A percentile compares a stretch with the other conserved stretches of the same genome.
phyloP scores from a whole-genome alignment of 331 rosid genomes.

The Phaseolus coccineus region DNA sequence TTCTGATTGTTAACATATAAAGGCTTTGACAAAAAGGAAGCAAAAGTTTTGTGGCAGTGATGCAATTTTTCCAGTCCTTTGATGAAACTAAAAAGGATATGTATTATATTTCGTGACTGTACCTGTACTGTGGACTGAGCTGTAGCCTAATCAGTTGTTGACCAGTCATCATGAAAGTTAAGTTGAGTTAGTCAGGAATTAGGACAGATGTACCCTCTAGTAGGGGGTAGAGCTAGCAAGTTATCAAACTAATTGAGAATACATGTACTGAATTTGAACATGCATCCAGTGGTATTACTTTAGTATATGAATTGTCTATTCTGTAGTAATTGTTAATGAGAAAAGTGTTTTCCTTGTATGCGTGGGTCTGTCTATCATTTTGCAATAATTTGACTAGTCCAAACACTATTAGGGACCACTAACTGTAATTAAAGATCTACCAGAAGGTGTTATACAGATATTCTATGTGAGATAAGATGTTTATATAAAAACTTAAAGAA shows the following conservation, averaged over 20 bases:
- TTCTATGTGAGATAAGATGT: no score
- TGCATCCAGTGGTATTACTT: no score
- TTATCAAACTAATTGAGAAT: background rate
- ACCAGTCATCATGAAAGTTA: background rate
- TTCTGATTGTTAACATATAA: conserved; percentile 10
- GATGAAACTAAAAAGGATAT: background rate
- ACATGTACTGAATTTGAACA: background rate
- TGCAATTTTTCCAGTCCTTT: conserved; percentile 16
- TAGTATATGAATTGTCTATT: no score
- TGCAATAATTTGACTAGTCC: no score
- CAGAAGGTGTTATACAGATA: no score
- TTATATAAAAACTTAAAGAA: no score
- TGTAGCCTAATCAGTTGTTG: background rate
- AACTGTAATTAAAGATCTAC: no score
- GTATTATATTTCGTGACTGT: background rate
- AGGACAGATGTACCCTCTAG: background rate
- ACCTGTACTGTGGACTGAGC: background rate
- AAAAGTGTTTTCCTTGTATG: no score
- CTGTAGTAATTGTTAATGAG: no score
- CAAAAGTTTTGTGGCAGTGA: conserved; percentile 4
- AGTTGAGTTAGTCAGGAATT: background rate
- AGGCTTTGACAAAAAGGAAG: background rate
- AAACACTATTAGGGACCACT: no score
- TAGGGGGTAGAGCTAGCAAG: background rate
- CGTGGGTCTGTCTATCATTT: no score